Percentiles rank a stretch among this genome's conserved stretches.
These are phyloP conservation scores for Vitis hybrid DNA, from an alignment of 177 flowering plant genomes.

Conservation along the genomic window DNA sequence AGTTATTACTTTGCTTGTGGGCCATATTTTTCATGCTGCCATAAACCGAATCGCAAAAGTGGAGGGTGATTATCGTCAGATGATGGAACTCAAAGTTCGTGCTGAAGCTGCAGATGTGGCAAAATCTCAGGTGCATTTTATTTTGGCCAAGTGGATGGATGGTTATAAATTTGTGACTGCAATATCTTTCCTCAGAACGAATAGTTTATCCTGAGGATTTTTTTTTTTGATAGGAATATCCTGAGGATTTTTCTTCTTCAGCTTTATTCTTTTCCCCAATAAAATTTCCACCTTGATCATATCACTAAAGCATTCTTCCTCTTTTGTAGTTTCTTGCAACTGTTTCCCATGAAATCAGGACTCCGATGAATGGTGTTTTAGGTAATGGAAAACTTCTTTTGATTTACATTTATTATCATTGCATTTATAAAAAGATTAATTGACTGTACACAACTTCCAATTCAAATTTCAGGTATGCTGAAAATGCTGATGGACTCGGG, in stretches of 20 bases:
- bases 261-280: not conserved
- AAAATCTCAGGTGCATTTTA: conserved; percentile 80
- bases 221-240: too few relatives aligned
- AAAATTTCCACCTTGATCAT: not conserved
- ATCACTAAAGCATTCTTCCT: conserved; percentile 7
- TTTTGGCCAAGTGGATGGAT: not conserved
- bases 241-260: too few relatives aligned
- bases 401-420: not conserved
- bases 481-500: conserved; percentile 91
- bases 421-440: not conserved
- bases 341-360: conserved; percentile 96
- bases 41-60: conserved; percentile 72
- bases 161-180: not conserved
- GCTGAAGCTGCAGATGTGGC: conserved; percentile 99
- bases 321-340: conserved; percentile 89
- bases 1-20: conserved; percentile 69
- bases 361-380: conserved; percentile 97
- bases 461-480: conserved; percentile 69
- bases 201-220: not conserved
- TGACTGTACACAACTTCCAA: not conserved
- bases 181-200: not conserved
- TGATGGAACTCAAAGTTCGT: conserved; percentile 80
- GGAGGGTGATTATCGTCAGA: conserved; percentile 63
- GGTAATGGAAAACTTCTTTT: conserved; percentile 39
- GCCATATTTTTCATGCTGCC: conserved; percentile 76